Evolutionary conservation across 1,139 yeast species (phyloP).

Genomic region (Pichia sp.): DNA sequence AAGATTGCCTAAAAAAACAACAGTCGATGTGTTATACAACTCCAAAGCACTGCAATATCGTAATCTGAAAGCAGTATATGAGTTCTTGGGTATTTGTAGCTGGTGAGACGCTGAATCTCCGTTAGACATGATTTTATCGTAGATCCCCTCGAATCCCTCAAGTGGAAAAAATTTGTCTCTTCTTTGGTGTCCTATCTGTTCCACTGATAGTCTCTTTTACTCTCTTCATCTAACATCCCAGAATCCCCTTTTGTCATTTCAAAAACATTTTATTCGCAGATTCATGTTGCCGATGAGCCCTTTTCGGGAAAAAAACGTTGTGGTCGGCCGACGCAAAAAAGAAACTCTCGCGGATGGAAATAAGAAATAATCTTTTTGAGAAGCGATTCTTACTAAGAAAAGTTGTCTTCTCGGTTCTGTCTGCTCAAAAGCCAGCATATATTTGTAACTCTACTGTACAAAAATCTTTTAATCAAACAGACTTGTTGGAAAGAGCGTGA

Average conservation of each 20-base stretch:
- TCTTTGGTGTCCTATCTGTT: neutral
- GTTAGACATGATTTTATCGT: neutral
- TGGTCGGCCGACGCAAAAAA: neutral
- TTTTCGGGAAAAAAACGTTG: neutral
- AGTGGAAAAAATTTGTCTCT: neutral
- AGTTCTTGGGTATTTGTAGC: slow-evolving; percentile 31
- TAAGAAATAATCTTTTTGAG: neutral
- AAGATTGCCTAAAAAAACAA: slow-evolving; percentile 54
- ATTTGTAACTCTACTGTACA: neutral
- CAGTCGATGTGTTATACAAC: slow-evolving; percentile 44
- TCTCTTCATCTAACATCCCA: no score
- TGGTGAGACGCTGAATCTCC: neutral
- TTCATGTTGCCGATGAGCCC: neutral
- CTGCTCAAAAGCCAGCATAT: neutral
- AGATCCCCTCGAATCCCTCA: neutral
- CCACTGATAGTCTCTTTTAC: neutral
- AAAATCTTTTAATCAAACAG: neutral
- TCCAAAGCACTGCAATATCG: slow-evolving; percentile 46
- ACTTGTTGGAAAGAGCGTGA: neutral
- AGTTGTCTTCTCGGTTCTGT: neutral
- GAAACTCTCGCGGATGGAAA: neutral
- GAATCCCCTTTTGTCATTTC: no score
- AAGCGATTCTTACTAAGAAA: neutral
- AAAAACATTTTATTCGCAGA: neutral
- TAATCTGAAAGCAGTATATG: slow-evolving; percentile 63